phyloP scores from a whole-genome alignment of 345 rosid genomes.

The Sisymbrium altissimum region DNA sequence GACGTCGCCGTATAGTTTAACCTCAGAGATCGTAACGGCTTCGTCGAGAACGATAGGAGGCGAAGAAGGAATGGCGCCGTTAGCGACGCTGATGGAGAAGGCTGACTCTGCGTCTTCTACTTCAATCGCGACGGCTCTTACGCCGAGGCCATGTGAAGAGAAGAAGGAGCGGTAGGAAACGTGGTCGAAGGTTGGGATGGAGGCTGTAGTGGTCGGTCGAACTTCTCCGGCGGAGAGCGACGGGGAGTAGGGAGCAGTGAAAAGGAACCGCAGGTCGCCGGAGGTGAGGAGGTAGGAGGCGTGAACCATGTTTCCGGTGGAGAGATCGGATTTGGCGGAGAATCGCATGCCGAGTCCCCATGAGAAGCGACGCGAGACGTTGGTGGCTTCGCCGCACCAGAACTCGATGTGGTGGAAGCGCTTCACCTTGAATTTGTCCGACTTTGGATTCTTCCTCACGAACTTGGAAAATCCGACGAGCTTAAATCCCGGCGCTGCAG shows the following conservation, averaged over 20 bases:
- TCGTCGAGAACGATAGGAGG: conserved; percentile 49
- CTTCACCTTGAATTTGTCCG: conserved; percentile 65
- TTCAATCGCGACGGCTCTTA: conserved; percentile 64
- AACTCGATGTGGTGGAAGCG: conserved; percentile 89
- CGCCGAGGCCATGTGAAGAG: conserved; percentile 69
- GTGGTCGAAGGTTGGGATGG: conserved; percentile 60
- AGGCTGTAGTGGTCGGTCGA: conserved; percentile 34
- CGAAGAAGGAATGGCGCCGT: conserved; percentile 58
- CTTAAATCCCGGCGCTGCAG: conserved; percentile 35
- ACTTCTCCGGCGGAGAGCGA: conserved; percentile 45
- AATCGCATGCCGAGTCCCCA: conserved; percentile 93
- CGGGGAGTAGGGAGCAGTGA: conserved; percentile 91
- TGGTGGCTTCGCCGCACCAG: conserved; percentile 91
- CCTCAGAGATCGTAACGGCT: conserved; percentile 58
- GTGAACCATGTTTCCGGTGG: conserved; percentile 80
- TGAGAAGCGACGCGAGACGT: conserved; percentile 73
- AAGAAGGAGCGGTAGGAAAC: conserved; percentile 43
- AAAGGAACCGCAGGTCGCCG: conserved; percentile 72
- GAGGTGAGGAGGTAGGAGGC: conserved; percentile 86
- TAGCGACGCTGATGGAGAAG: conserved; percentile 51
- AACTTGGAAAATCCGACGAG: conserved; percentile 73
- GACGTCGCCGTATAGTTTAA: conserved; percentile 77
- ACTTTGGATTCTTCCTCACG: conserved; percentile 60
- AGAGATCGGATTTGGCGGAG: conserved; percentile 82
- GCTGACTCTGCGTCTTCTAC: conserved; percentile 77